Percentiles rank a stretch among this genome's conserved stretches.
phyloP scores from a whole-genome alignment of 164 flowering plant species.

The Euptelea pleiosperma region DNA sequence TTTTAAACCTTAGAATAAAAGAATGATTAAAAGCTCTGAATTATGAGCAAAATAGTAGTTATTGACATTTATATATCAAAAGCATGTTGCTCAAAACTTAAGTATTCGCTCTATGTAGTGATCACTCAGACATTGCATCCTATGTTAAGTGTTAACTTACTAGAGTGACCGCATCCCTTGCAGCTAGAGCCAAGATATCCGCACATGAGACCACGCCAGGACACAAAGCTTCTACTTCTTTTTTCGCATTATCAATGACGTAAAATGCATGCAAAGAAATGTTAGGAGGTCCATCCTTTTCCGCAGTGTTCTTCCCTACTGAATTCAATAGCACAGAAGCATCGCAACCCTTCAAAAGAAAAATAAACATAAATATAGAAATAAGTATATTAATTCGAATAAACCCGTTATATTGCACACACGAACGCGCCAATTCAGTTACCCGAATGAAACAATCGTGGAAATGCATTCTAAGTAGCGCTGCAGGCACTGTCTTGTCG shows the following conservation, averaged over 20 bases:
- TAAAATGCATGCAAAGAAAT: slow-evolving; percentile 78
- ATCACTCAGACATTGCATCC: no score
- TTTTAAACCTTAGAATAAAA: no score
- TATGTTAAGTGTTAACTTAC: no score
- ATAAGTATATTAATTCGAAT: background rate
- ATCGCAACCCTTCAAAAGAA: slow-evolving; percentile 61
- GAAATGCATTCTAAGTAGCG: slow-evolving; percentile 80
- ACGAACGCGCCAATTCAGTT: no score
- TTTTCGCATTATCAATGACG: slow-evolving; percentile 70
- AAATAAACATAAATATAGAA: background rate
- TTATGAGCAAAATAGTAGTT: no score
- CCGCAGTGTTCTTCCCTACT: slow-evolving; percentile 48
- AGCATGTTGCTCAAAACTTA: no score
- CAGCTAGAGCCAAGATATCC: slow-evolving; percentile 80
- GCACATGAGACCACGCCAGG: slow-evolving; percentile 96
- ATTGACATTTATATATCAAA: no score
- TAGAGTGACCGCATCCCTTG: slow-evolving; percentile 72
- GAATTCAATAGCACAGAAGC: slow-evolving; percentile 66
- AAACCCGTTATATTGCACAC: background rate
- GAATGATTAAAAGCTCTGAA: no score
- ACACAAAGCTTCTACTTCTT: slow-evolving; percentile 56
- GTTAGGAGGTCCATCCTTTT: slow-evolving; percentile 84
- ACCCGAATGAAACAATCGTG: slow-evolving; percentile 91
- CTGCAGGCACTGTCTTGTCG: slow-evolving; percentile 77
- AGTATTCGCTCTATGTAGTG: no score